A percentile compares a stretch with the other conserved stretches of the same genome.
Conservation (phyloP, 768 basidiomycete species). For the Chalciporus piperatus region DNA sequence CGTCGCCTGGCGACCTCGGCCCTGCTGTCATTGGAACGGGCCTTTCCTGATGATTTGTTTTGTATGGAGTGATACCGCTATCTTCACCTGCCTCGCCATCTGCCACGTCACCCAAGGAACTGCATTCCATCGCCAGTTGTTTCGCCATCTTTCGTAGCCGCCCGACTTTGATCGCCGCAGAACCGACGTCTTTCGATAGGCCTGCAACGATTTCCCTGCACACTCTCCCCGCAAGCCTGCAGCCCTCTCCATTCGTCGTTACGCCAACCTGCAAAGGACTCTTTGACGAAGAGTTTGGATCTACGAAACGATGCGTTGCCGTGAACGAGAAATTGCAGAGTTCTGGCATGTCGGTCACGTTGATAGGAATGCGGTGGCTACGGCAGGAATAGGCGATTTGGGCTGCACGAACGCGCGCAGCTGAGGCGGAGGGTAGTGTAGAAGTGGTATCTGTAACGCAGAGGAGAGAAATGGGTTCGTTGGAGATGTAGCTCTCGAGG, state of each 20-base stretch:
- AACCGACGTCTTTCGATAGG: constrained; percentile 70
- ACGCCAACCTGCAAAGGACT: constrained; percentile 73
- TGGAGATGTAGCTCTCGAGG: constrained; percentile 47
- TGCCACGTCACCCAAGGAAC: constrained; percentile 19
- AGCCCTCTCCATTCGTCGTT: constrained; percentile 90
- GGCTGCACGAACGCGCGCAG: constrained; percentile 47
- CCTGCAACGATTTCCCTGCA: constrained; percentile 77
- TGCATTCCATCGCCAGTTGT: constrained; percentile 24
- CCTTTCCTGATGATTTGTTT: background rate
- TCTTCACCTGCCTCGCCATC: constrained; percentile 55
- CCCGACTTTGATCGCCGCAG: constrained; percentile 73
- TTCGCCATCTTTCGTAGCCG: constrained; percentile 56
- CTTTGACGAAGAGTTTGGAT: constrained; percentile 41
- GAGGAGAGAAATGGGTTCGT: constrained; percentile 47
- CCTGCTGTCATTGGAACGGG: constrained; percentile 33
- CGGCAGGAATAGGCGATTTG: constrained; percentile 56
- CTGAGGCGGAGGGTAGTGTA: constrained; percentile 35
- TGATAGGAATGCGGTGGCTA: constrained; percentile 66
- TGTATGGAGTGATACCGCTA: constrained; percentile 46
- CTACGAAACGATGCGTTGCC: constrained; percentile 77
- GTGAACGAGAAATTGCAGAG: constrained; percentile 90
- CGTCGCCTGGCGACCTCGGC: constrained; percentile 55
- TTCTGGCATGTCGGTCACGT: constrained; percentile 82
- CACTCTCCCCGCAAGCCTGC: constrained; percentile 76
- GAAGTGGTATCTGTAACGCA: constrained; percentile 81